Evolutionary conservation across 2,329 filamentous ascomycete species (phyloP).

Genomic region (Penicillium sp.): DNA sequence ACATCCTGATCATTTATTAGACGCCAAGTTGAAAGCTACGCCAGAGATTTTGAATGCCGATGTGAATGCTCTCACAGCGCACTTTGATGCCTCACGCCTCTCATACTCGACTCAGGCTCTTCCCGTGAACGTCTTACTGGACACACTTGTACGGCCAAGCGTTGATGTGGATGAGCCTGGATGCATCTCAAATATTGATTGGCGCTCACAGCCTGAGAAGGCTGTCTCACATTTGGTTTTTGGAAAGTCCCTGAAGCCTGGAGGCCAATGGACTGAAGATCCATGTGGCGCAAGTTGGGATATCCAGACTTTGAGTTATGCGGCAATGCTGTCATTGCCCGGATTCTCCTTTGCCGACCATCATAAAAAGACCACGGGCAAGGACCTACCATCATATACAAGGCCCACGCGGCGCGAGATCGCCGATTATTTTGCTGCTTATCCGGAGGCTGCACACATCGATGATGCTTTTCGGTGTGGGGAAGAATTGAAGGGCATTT

Average conservation of each 20-base stretch:
- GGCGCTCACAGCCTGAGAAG: constrained; percentile 51
- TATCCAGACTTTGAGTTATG: constrained; percentile 61
- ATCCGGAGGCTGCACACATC: constrained; percentile 55
- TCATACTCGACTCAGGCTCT: constrained; percentile 62
- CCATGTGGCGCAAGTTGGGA: constrained; percentile 53
- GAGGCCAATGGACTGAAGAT: constrained; percentile 61
- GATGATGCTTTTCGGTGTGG: constrained; percentile 46
- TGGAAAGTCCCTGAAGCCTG: constrained; percentile 51
- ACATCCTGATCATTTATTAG: constrained; percentile 58
- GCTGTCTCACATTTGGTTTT: constrained; percentile 55
- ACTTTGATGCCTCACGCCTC: constrained; percentile 57
- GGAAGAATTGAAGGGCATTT: constrained; percentile 44
- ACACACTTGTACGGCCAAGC: constrained; percentile 58
- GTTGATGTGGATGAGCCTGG: constrained; percentile 56
- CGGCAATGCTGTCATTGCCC: constrained; percentile 60
- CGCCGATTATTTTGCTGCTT: constrained; percentile 54
- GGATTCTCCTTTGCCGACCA: constrained; percentile 59
- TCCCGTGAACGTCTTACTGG: constrained; percentile 59
- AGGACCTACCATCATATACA: constrained; percentile 50
- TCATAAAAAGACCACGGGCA: constrained; percentile 43
- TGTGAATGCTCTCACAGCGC: constrained; percentile 52
- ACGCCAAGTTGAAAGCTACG: constrained; percentile 52
- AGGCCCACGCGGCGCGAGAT: constrained; percentile 56
- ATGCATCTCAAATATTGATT: constrained; percentile 52
- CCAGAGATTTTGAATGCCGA: constrained; percentile 50